Evolutionary conservation across 306 rosid genomes (phyloP), one percentile per base, ranked within the genome.

Genomic region (Vachellia collinsii): DNA sequence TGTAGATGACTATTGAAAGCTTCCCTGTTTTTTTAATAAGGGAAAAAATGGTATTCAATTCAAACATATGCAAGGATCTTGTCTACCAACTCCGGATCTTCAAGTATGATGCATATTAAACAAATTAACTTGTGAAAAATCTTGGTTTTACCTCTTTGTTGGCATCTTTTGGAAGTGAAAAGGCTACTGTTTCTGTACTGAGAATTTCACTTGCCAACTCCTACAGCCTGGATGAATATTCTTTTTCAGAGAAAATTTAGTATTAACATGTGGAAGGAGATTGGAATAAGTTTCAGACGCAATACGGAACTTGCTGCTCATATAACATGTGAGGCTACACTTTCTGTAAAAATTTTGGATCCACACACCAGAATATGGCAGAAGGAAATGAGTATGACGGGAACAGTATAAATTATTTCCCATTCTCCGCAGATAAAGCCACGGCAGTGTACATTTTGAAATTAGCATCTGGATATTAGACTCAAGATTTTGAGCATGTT

Each of bases 401-500:
- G 72, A 73, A 72, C 62, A 50, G 23, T 7, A 20, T 11, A 69
- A 34, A 11, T 67, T 74, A 83, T 86, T 83, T 69, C 38, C 50
- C 70, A 59, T 47, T 67, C 70, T 47, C 17, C 72, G 67, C 79
- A 58, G 16, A 54, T 72, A 79, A 67, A 48, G 59, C 22, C 20
- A 51, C 6, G 61, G 79, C 61, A 80, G 61, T 86, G 67, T 68
- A 58, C 79, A 80, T 58, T 66, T 25, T 12, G 7, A 62, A 29
- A 29, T n/a, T 62, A 11, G 37, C 5, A 23, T 59, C 37, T 59
- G 17, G 66, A 59, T 59, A 1, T 13, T 51, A 75, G 39, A 62
- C 39, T 25, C 67, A 25, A 62, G 39, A 25, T 62, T 51, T 17
- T 17, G 22, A 51, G 22, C 59, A 51, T 51, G 22, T 51, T 51